Percentiles rank a stretch among this genome's conserved stretches.
Evolutionary conservation across 345 rosid genomes (phyloP).

Genomic region (Euphorbia pulcherrima): DNA sequence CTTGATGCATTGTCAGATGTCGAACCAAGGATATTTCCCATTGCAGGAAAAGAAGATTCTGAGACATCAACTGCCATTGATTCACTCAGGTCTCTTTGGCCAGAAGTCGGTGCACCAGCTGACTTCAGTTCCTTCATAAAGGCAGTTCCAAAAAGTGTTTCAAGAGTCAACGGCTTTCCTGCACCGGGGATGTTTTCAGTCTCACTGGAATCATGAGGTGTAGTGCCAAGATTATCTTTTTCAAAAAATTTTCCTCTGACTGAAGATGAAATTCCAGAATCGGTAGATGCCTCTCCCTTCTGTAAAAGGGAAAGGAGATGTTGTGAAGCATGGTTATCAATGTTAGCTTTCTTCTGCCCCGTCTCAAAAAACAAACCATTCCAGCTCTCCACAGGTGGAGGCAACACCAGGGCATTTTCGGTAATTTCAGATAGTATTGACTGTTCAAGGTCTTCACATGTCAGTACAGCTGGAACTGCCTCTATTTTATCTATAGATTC

Average conservation of each 20-base stretch:
- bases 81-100: conserved; percentile 31
- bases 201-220: conserved; percentile 34
- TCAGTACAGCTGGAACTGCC: conserved; percentile 63
- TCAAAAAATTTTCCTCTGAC: conserved; percentile 24
- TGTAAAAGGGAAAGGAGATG: conserved; percentile 86
- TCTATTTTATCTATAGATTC: conserved; percentile 35
- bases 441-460: conserved; percentile 98
- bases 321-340: conserved; percentile 65
- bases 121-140: conserved; percentile 92
- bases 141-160: conserved; percentile 87
- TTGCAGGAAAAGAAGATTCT: conserved; percentile 31
- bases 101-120: conserved; percentile 55
- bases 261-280: conserved; percentile 27
- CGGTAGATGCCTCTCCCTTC: conserved; percentile 41
- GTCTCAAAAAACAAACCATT: conserved; percentile 33
- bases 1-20: conserved; percentile 31
- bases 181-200: conserved; percentile 29
- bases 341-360: conserved; percentile 41
- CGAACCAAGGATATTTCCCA: conserved; percentile 34
- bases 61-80: conserved; percentile 38
- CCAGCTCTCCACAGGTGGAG: conserved; percentile 31
- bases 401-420: conserved; percentile 40
- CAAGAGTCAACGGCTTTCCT: conserved; percentile 77
- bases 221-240: conserved; percentile 18
- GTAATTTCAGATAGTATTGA: conserved; percentile 70